A percentile compares a stretch with the other conserved stretches of the same genome.
Evolutionary conservation across 202 grass and related monocot genomes (phyloP).

Genomic region (Panicum hallii): DNA sequence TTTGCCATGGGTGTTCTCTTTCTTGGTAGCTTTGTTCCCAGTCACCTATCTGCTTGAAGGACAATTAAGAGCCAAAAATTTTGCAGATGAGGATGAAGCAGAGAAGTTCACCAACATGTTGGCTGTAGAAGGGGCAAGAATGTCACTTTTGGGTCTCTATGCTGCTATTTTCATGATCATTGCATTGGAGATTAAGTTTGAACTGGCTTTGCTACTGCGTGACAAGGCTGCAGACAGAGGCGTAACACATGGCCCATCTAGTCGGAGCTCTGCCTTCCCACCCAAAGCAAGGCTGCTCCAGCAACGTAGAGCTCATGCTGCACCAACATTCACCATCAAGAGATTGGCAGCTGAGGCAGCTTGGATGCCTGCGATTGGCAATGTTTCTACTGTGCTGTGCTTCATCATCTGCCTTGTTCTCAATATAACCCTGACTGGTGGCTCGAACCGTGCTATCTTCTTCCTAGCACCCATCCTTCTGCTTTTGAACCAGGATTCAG

Average conservation of each 20-base stretch:
- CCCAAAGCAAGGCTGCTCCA: slow-evolving; percentile 88
- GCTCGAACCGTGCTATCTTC: slow-evolving; percentile 94
- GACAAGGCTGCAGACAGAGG: slow-evolving; percentile 76
- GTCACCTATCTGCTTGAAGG: slow-evolving; percentile 95
- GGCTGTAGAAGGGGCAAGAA: slow-evolving; percentile 93
- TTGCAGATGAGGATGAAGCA: slow-evolving; percentile 75
- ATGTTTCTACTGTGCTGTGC: slow-evolving; percentile 82
- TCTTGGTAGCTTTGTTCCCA: slow-evolving; percentile 84
- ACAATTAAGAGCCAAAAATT: slow-evolving; percentile 74
- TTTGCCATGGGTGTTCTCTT: slow-evolving; percentile 96
- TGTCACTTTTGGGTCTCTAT: slow-evolving; percentile 96
- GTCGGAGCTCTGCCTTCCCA: slow-evolving; percentile 60
- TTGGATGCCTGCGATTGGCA: slow-evolving; percentile 98
- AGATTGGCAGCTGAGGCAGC: slow-evolving; percentile 91
- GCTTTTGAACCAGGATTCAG: slow-evolving; percentile 97
- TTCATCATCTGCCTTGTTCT: slow-evolving; percentile 93
- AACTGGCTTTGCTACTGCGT: slow-evolving; percentile 78
- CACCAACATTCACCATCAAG: slow-evolving; percentile 94
- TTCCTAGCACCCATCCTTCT: slow-evolving; percentile 91
- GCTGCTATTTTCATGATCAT: slow-evolving; percentile 99
- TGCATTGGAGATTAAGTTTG: slow-evolving; percentile 92
- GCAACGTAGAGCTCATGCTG: slow-evolving; percentile 77
- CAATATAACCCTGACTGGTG: slow-evolving; percentile 84
- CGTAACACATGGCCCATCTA: slow-evolving; percentile 49
- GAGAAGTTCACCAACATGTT: slow-evolving; percentile 82